Evolutionary conservation across 75 land plant genomes (phyloP), one percentile per base, ranked within the genome.

Genomic region (Adiantum capillusveneris): DNA sequence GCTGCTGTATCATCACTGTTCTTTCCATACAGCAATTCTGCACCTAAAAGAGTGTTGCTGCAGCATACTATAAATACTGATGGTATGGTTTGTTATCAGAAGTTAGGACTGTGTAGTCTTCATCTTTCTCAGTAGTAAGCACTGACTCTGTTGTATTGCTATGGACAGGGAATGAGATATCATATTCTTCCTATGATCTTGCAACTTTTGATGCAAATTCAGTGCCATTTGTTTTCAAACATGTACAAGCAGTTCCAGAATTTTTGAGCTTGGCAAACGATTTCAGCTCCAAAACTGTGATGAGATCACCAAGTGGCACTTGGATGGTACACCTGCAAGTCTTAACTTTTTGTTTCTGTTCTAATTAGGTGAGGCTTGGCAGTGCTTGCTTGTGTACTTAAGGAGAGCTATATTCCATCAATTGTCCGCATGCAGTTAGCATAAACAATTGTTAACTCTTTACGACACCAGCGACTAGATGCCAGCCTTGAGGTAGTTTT

Each of bases 31-130:
- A 84, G 74, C 34, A 53, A 13, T 17, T 74, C 16, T 53, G 98
- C 98, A 25, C 98, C 95, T 43, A 93, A 93, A 62, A 68, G 98
- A 44, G 71, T 93, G 58, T 69, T 93, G 9, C 63, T 93, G 59
- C 84, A 86, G 62, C 98, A 88, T 56, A 75, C 87, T 7, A 60
- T 79, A 25, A 16, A 43, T 17, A 83, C 87, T 50, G 21, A 68
- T 68, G 97, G 97, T 82, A 70, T 17, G 14, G 18, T 46, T 17
- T 6, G 6, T 21, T 46, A 2, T 21, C 5, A 46, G 50, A 3
- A 6, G 6, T 6, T 21, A 3, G 50, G 50, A 46, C 3, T n/a
- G 2, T 6, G 13, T 46, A 17, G 2, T 46, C 50, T 46, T 21
- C 22, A 46, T 46, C 50, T 46, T n/a, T 46, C 3, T 2, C 50